Evolutionary conservation across 768 basidiomycete species (phyloP).

Genomic region (Lactarius akahatsu): DNA sequence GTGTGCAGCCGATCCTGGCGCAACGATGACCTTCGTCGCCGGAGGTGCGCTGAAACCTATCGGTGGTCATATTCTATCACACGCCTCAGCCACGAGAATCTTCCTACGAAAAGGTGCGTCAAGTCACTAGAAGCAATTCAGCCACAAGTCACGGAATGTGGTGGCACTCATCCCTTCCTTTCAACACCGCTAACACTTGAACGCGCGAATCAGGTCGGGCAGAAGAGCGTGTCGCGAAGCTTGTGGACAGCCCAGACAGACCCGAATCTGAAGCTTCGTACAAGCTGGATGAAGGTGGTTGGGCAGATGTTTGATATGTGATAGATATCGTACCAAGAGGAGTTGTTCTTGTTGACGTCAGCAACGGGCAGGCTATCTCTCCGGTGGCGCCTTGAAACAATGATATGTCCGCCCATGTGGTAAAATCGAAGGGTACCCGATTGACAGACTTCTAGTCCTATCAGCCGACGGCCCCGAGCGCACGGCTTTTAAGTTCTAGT

Average conservation of each 20-base stretch:
- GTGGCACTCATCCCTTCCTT: neutral
- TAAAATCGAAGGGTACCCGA: neutral
- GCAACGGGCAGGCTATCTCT: neutral
- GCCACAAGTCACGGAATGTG: neutral
- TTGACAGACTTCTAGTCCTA: neutral
- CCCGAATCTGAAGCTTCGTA: conserved; percentile 92
- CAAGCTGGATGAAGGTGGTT: conserved; percentile 88
- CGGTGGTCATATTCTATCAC: conserved; percentile 85
- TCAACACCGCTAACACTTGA: neutral
- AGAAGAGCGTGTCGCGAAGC: conserved; percentile 86
- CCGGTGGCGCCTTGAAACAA: neutral
- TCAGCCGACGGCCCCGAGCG: neutral
- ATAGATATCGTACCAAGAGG: conserved; percentile 1
- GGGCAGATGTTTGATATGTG: conserved; percentile 68
- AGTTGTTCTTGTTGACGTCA: neutral
- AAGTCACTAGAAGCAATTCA: neutral
- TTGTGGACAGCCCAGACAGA: conserved; percentile 86
- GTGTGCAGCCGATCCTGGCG: conserved; percentile 78
- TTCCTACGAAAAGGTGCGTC: conserved; percentile 79
- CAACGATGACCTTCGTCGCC: conserved; percentile 93
- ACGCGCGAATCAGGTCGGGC: conserved; percentile 63
- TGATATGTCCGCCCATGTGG: neutral
- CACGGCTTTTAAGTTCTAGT: neutral
- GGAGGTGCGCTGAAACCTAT: conserved; percentile 91
- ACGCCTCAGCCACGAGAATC: conserved; percentile 82